These are phyloP conservation scores for Panaeolus cyanescens DNA, from an alignment of 768 basidiomycete genomes.

Conservation along the genomic window DNA sequence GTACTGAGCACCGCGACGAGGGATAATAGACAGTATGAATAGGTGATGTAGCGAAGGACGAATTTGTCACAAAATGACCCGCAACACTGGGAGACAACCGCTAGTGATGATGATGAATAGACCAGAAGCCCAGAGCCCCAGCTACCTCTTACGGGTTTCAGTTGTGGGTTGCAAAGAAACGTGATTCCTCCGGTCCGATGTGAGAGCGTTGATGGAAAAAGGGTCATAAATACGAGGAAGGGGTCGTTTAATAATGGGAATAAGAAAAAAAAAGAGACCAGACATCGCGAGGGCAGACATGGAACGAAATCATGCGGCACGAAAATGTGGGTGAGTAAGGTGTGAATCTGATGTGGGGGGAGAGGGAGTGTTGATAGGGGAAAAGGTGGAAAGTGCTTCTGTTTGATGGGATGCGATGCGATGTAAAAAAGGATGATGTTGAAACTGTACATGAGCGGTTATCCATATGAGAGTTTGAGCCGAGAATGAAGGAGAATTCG, in stretches of 20 bases:
- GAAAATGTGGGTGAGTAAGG: not conserved
- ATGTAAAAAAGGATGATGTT: not conserved
- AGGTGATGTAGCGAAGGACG: not conserved
- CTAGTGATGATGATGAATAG: not conserved
- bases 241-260: not conserved
- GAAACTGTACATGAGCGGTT: not conserved
- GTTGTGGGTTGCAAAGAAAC: not conserved
- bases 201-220: not conserved
- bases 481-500: not conserved
- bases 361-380: not conserved
- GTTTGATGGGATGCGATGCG: not conserved
- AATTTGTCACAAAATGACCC: not conserved
- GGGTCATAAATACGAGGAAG: not conserved
- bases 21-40: not conserved
- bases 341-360: not conserved
- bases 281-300: not conserved
- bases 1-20: not conserved
- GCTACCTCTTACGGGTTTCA: not conserved
- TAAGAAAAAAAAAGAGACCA: not conserved
- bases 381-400: not conserved
- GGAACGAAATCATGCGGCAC: not conserved
- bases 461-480: not conserved
- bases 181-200: constrained; percentile 1
- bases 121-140: not conserved
- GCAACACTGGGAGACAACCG: not conserved